phyloP scores from a whole-genome alignment of 805 yeast genomes.

The Wickerhamiella galacta region DNA sequence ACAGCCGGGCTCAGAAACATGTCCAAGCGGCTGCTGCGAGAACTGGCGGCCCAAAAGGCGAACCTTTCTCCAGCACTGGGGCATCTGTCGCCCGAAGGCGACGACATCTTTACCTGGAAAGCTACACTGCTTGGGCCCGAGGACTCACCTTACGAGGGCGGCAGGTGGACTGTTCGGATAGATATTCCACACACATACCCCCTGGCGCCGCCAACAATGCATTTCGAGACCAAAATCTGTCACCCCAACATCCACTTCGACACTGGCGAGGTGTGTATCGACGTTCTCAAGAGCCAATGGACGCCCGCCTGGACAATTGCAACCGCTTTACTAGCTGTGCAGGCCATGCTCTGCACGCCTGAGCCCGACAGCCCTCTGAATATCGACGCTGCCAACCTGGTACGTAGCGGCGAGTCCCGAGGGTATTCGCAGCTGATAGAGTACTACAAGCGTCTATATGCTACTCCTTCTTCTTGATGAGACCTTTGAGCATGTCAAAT shows the following conservation, averaged over 20 bases:
- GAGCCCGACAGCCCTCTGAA: conserved; percentile 25
- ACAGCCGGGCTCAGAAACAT: not conserved
- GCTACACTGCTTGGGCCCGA: conserved; percentile 24
- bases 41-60: conserved; percentile 14
- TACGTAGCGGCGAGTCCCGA: conserved; percentile 17
- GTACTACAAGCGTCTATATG: conserved; percentile 17
- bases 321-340: conserved; percentile 23
- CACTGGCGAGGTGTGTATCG: conserved; percentile 26
- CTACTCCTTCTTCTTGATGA: conserved; percentile 43
- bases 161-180: conserved; percentile 32
- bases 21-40: conserved; percentile 17
- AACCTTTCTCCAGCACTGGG: conserved; percentile 19
- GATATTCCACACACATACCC: conserved; percentile 30
- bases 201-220: conserved; percentile 31
- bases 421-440: conserved; percentile 18
- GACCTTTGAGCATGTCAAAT: conserved; percentile 83
- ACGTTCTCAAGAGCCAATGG: conserved; percentile 24
- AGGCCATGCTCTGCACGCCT: conserved; percentile 23
- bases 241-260: conserved; percentile 25
- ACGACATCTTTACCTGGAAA: conserved; percentile 16
- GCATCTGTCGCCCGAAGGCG: conserved; percentile 13
- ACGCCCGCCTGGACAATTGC: conserved; percentile 27
- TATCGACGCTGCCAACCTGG: conserved; percentile 25
- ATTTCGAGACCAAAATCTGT: conserved; percentile 22
- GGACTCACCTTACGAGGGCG: conserved; percentile 30